These are phyloP conservation scores for Trematosphaeria pertusa DNA, from an alignment of 2,329 filamentous ascomycete species.

Conservation along the genomic window DNA sequence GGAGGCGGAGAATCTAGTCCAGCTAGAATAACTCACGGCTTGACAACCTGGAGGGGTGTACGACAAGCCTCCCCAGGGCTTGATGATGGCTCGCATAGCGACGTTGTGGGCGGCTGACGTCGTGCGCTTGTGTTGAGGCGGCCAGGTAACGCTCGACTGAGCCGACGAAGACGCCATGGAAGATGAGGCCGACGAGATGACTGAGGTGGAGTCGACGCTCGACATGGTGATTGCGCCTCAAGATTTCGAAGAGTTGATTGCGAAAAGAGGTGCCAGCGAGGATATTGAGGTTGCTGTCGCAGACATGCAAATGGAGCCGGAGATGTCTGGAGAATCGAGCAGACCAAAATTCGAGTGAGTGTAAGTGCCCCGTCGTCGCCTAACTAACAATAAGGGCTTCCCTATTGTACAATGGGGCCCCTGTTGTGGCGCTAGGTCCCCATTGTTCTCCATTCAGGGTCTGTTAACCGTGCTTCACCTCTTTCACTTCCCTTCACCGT, in stretches of 20 bases:
- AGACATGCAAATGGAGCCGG: background rate
- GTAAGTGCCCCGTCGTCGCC: background rate
- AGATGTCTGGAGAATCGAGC: background rate
- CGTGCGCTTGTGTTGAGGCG: too few relatives aligned
- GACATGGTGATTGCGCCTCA: background rate
- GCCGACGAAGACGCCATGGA: background rate
- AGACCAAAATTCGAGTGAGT: background rate
- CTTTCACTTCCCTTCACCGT: background rate
- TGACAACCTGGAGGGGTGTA: slow-evolving; percentile 10
- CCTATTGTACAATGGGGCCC: background rate
- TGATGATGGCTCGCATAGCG: slow-evolving; percentile 8
- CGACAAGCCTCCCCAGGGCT: background rate
- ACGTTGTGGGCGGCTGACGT: slow-evolving; percentile 2
- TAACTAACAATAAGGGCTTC: background rate
- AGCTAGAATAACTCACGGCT: slow-evolving; percentile 11
- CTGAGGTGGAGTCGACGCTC: background rate
- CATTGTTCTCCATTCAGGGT: background rate
- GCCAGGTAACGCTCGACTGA: background rate
- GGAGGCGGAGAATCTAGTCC: slow-evolving; percentile 13
- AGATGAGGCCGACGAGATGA: background rate
- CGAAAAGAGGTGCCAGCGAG: background rate
- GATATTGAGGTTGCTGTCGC: background rate
- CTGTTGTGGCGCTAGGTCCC: background rate
- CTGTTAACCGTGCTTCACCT: background rate
- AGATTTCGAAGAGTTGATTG: background rate